Percentiles rank a stretch among this genome's conserved stretches.
phyloP scores from a whole-genome alignment of 495 filamentous ascomycete genomes.

The Aspergillus sparsus region DNA sequence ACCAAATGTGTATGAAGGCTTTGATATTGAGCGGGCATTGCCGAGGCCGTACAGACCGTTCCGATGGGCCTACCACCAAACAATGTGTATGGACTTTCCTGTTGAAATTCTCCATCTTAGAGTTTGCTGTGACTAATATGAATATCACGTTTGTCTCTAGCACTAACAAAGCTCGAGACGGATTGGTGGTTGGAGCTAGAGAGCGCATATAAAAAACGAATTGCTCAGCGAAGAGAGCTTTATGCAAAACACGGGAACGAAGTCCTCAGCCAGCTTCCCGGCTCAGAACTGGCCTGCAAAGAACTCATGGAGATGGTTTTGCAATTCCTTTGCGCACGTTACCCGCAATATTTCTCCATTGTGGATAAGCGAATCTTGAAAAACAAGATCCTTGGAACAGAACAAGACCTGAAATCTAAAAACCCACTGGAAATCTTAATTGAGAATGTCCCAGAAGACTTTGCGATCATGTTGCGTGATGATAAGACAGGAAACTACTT shows the following conservation, averaged over 20 bases:
- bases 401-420: slow-evolving; percentile 61
- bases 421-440: slow-evolving; percentile 73
- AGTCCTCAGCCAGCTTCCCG: slow-evolving; percentile 72
- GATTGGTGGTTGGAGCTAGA: slow-evolving; percentile 95
- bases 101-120: not conserved
- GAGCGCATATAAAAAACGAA: slow-evolving; percentile 66
- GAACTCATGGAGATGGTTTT: slow-evolving; percentile 90
- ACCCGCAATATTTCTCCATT: slow-evolving; percentile 77
- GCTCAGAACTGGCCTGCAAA: slow-evolving; percentile 78
- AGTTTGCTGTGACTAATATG: not conserved
- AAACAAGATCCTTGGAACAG: slow-evolving; percentile 69
- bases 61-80: slow-evolving; percentile 87
- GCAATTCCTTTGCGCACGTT: slow-evolving; percentile 76
- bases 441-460: slow-evolving; percentile 87
- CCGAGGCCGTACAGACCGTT: slow-evolving; percentile 80
- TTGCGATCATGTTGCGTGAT: slow-evolving; percentile 76
- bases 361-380: slow-evolving; percentile 61
- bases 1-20: slow-evolving; percentile 64
- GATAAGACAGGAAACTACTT: slow-evolving; percentile 71
- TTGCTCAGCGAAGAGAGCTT: slow-evolving; percentile 71
- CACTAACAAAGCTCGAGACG: slow-evolving; percentile 75
- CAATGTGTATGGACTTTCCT: slow-evolving; percentile 73
- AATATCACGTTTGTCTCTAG: slow-evolving; percentile 43
- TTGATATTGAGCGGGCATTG: slow-evolving; percentile 63
- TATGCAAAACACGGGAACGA: slow-evolving; percentile 61